Percentiles rank a stretch among this genome's conserved stretches.
phyloP scores from a whole-genome alignment of 2,329 filamentous ascomycete species.

The Claviceps digitariae region DNA sequence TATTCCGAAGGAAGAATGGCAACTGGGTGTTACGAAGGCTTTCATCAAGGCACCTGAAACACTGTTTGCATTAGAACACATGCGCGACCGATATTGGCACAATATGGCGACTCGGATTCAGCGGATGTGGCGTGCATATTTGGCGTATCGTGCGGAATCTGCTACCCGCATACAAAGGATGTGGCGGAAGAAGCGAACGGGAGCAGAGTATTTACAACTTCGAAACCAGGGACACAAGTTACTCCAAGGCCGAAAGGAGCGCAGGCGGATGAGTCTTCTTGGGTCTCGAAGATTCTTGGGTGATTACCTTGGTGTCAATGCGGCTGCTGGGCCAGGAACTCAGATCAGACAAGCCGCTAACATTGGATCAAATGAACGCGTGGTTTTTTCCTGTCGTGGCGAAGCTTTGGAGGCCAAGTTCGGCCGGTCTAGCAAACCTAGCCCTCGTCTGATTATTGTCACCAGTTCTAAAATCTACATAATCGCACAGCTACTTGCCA shows the following conservation, averaged over 20 bases:
- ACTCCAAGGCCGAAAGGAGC: conserved; percentile 75
- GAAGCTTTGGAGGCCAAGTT: conserved; percentile 90
- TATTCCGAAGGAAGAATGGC: conserved; percentile 89
- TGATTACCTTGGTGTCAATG: conserved; percentile 85
- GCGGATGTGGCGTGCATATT: conserved; percentile 90
- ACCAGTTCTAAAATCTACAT: conserved; percentile 83
- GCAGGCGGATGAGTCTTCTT: conserved; percentile 77
- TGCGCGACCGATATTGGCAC: conserved; percentile 97
- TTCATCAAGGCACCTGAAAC: conserved; percentile 99
- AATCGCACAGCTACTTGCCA: conserved; percentile 69
- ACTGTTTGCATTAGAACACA: conserved; percentile 88
- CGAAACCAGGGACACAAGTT: conserved; percentile 78
- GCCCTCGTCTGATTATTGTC: conserved; percentile 71
- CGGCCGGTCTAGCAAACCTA: conserved; percentile 87
- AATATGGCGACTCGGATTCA: conserved; percentile 99
- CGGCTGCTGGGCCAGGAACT: conserved; percentile 64
- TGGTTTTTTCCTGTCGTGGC: conserved; percentile 80
- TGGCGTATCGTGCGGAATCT: conserved; percentile 83
- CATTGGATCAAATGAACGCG: conserved; percentile 57
- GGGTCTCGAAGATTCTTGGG: conserved; percentile 87
- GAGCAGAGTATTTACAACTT: conserved; percentile 76
- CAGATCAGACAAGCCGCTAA: conserved; percentile 64
- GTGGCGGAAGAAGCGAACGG: conserved; percentile 87
- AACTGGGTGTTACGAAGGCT: conserved; percentile 91
- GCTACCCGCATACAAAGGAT: conserved; percentile 89